Evolutionary conservation across 2,329 filamentous ascomycete genomes (phyloP), one percentile per base, ranked within the genome.

Genomic region (Sporothrix protearum): DNA sequence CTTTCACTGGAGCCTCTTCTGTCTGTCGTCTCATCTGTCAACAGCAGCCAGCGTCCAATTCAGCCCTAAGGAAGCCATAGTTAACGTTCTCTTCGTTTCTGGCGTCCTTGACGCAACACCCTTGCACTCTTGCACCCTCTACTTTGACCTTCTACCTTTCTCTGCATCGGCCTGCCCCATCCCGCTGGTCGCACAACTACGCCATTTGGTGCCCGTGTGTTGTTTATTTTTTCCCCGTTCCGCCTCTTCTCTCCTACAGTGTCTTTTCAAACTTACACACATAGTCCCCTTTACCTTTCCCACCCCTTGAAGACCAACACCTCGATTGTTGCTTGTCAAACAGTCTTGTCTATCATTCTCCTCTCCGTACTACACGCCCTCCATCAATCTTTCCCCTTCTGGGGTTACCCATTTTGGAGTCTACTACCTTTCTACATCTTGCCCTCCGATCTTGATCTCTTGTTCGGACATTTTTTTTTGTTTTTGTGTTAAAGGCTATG

Each of bases 401-500:
- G 28, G 53, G 53, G 53, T 8, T 7, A 14, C 14, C 53, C 28
- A 57, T 57, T 57, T 30, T 33, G 33, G 14, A 8, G 10, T 9
- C 39, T 12, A 42, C 39, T 12, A 12, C 53, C n/a, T 8, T 57
- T 25, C 33, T 33, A 42, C 57, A 61, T 61, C 30, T 61, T 36
- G 33, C 33, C 57, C n/a, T 39, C 19, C 33, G 33, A 36, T 42
- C 57, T 66, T 22, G 61, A 66, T 47, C 42, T 66, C 25, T 42
- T 42, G 28, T 16, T 47, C 42, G 39, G 1, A 16, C 28, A 19
- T 30, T 25, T 47, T 57, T 39, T 28, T 16, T 28, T 22, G 28
- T n/a, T 45, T n/a, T n/a, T n/a, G n/a, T n/a, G n/a, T n/a, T n/a
- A 67, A 72, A 70, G 59, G 63, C 47, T 57, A 71, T 71, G 63